Base-by-base conservation (phyloP, 257 asterid species). In the Nicotiana undulata region DNA sequence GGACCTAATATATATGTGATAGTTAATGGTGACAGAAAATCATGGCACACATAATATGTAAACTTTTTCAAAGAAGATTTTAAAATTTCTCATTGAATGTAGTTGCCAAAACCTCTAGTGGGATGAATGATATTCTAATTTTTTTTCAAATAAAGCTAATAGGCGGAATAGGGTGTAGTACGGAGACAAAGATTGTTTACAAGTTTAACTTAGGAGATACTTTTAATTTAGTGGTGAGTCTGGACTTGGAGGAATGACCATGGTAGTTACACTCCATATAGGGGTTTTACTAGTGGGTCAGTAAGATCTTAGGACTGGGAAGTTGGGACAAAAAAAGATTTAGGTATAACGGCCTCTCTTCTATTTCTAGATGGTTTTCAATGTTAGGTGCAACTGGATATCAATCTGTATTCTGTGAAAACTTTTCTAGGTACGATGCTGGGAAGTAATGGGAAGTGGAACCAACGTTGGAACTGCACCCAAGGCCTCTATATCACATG, bases 381-480 rank as follows among this genome's bases (percentile, higher is more conserved):
- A 44, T 44, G 59, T 26, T 44, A 12, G 32, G 37, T 46, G 59
- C 34, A 70, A 46, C 77, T 46, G 37, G 34, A 70, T 44, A 44
- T 22, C 32, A 46, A 70, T 70, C 20, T 70, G 12, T 70, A 46
- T 70, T 70, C 22, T 70, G 58, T 46, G 77, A 22, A 16, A 31
- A 81, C 72, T 70, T 79, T 86, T 52, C 68, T 82, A 96, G 99
- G 99, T 96, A 29, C 92, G 99, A 81, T 94, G 98, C 81, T 96
- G 99, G 98, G 99, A 96, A 88, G 88, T 94, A 51, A 85, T 60
- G 87, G 91, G 86, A 81, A 85, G 92, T 7, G 99, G 97, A 79
- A 84, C 83, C 59, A 87, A 83, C 18, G 40, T 94, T 81, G 90
- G 40, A 79, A 83, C 93, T 61, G 91, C 86, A 84, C 95, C 98